Conservation (phyloP, 2,329 filamentous ascomycete genomes). For the Diplodia mutila region DNA sequence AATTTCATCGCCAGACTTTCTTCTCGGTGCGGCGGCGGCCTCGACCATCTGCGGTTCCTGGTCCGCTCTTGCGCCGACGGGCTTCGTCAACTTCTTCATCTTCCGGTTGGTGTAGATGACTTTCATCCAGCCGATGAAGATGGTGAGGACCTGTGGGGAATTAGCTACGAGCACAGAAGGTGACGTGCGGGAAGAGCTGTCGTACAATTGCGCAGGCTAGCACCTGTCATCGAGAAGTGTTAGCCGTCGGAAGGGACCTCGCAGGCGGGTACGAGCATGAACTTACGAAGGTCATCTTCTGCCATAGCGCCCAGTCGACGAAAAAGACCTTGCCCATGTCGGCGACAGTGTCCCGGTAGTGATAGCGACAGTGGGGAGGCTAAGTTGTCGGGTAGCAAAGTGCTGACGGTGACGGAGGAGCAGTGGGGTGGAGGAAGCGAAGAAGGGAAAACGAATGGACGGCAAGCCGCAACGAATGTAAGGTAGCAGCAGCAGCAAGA, state of each 20-base stretch:
- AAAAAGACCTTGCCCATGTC: slow-evolving; percentile 47
- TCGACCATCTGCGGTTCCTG: slow-evolving; percentile 66
- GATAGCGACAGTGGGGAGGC: slow-evolving; percentile 25
- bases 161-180: slow-evolving; percentile 33
- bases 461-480: slow-evolving; percentile 1
- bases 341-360: neutral
- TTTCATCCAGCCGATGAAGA: slow-evolving; percentile 69
- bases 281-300: slow-evolving; percentile 88
- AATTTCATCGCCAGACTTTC: slow-evolving; percentile 62
- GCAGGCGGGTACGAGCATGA: neutral
- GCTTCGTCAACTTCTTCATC: slow-evolving; percentile 48
- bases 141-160: slow-evolving; percentile 60
- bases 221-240: slow-evolving; percentile 56
- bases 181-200: slow-evolving; percentile 9
- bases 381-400: neutral
- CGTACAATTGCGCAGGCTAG: slow-evolving; percentile 70
- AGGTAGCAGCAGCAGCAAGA: neutral
- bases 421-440: neutral
- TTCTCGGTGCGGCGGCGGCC: slow-evolving; percentile 44
- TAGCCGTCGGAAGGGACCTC: slow-evolving; percentile 30
- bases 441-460: slow-evolving; percentile 14
- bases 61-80: slow-evolving; percentile 40
- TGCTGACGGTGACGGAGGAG: neutral
- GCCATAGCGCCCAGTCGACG: slow-evolving; percentile 74
- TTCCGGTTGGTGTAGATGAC: slow-evolving; percentile 54